Conservation (phyloP, 192 early-diverging fungal species). For the Thamnidium elegans region DNA sequence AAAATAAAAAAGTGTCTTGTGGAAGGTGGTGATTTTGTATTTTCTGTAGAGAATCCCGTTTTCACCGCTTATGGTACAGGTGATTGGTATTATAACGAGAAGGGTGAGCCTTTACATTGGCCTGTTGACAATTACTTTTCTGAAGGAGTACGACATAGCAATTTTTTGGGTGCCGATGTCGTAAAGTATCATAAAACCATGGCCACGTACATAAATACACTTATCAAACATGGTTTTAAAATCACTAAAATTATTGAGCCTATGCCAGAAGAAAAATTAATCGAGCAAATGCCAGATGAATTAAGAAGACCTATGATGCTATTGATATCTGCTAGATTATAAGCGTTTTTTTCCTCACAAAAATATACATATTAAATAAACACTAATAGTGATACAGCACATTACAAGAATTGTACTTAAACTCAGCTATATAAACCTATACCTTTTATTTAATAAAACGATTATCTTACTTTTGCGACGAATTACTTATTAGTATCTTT, state of each 20-base stretch:
- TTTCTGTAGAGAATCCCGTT: slow-evolving; percentile 18
- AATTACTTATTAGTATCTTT: too few species aligned
- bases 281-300: too few species aligned
- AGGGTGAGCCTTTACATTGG: slow-evolving; percentile 7
- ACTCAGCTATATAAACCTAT: too few species aligned
- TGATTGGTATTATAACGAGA: slow-evolving; percentile 2
- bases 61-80: slow-evolving; percentile 21
- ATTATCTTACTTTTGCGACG: too few species aligned
- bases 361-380: too few species aligned
- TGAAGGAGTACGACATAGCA: neutral
- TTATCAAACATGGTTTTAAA: slow-evolving; percentile 10
- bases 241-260: slow-evolving; percentile 18
- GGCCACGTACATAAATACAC: slow-evolving; percentile 13
- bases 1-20: neutral
- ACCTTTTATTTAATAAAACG: too few species aligned
- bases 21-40: slow-evolving; percentile 11
- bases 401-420: too few species aligned
- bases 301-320: too few species aligned
- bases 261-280: too few species aligned
- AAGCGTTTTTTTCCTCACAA: too few species aligned
- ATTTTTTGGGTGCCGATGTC: slow-evolving; percentile 9
- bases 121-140: slow-evolving; percentile 16
- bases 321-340: too few species aligned
- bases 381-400: too few species aligned
- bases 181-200: slow-evolving; percentile 24